phyloP scores from a whole-genome alignment of 1,284 basidiomycete genomes.

The Moesziomyces sp. region DNA sequence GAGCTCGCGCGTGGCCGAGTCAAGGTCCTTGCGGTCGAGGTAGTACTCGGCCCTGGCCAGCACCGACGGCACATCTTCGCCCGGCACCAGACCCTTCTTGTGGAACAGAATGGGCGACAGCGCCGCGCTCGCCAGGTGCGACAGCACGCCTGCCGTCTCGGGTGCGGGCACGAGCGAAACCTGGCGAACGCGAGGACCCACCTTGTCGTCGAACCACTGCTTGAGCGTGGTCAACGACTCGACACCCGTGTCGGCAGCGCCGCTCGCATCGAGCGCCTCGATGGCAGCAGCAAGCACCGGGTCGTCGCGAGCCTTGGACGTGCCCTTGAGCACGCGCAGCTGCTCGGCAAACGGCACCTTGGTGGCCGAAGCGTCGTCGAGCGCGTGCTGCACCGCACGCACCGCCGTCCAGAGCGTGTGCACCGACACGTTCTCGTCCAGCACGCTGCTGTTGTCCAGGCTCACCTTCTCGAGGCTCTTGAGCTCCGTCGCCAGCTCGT shows the following conservation, averaged over 20 bases:
- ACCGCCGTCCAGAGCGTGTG: slow-evolving; percentile 75
- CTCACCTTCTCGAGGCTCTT: slow-evolving; percentile 91
- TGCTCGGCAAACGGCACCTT: slow-evolving; percentile 87
- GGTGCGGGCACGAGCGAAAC: slow-evolving; percentile 84
- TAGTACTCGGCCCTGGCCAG: slow-evolving; percentile 90
- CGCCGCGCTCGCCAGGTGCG: slow-evolving; percentile 83
- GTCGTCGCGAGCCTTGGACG: slow-evolving; percentile 73
- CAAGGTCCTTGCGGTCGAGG: slow-evolving; percentile 90
- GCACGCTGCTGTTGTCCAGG: slow-evolving; percentile 86
- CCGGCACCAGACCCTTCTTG: slow-evolving; percentile 76
- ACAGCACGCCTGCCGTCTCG: slow-evolving; percentile 83
- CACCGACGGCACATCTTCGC: slow-evolving; percentile 85
- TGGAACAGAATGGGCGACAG: slow-evolving; percentile 84
- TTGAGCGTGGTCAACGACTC: slow-evolving; percentile 89
- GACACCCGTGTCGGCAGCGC: slow-evolving; percentile 81
- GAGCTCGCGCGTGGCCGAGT: slow-evolving; percentile 87
- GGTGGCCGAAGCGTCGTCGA: slow-evolving; percentile 74
- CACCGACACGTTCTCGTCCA: slow-evolving; percentile 88
- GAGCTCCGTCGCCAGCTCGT: slow-evolving; percentile 87
- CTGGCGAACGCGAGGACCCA: slow-evolving; percentile 84
- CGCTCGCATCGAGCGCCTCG: slow-evolving; percentile 73
- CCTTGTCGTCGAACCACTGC: slow-evolving; percentile 86
- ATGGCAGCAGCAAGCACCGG: slow-evolving; percentile 67
- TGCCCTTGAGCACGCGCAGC: slow-evolving; percentile 79
- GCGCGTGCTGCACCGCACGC: slow-evolving; percentile 55